Evolutionary conservation across 306 rosid species (phyloP), one percentile per base, ranked within the genome.

Genomic region (Prunus mira): DNA sequence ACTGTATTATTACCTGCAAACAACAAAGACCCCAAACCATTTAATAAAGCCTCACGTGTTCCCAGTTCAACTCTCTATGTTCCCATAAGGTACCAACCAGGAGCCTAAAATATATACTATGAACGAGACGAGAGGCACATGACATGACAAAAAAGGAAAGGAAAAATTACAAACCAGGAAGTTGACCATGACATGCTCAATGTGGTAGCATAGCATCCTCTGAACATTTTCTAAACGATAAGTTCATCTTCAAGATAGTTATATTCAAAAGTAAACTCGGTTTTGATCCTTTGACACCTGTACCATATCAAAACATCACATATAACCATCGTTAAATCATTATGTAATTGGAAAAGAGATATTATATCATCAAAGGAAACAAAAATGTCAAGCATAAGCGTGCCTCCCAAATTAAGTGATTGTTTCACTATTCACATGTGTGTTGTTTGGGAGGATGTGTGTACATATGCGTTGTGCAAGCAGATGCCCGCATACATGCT

Each of bases 251-350:
- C 98, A 67, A 94, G 98, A 80, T 90, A 86, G 83, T 90, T 92
- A 69, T 94, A 94, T 82, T 94, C 98, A 79, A 94, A 94, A 58
- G 97, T 92, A 82, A 94, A 94, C 51, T 92, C 98, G 0, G 93
- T 89, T 89, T 92, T 94, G 86, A 94, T 94, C 84, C 98, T 87
- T 73, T 94, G 98, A 78, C 98, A 94, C 98, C 97, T 94, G 92
- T 74, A 76, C 60, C 73, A 80, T 47, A 81, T 52, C 82, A 81
- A 43, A 63, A 9, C 50, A 58, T 46, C 41, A 75, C 3, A 71
- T 30, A 19, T n/a, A 60, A n/a, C 19, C 57, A 52, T 45, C 9
- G 41, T 41, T 14, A 57, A 25, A 34, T 38, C 65, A 45, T 14
- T 68, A 68, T 45, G 46, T 22, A 5, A 7, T 47, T 25, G 43